phyloP scores from a whole-genome alignment of 2,329 filamentous ascomycete species.

The Botryotinia calthae region DNA sequence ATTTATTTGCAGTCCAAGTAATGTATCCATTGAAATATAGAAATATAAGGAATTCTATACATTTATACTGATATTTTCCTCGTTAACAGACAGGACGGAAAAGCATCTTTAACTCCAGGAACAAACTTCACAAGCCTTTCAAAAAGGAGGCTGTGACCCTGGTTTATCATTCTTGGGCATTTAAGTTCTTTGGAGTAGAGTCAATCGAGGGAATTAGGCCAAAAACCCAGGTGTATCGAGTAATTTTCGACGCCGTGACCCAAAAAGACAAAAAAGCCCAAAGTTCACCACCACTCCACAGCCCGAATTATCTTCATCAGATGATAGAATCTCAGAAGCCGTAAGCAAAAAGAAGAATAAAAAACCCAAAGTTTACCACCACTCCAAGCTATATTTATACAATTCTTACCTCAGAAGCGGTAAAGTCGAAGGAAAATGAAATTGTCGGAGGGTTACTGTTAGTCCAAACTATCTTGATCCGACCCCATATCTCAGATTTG shows the following conservation, averaged over 20 bases:
- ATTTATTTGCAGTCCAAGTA: background rate
- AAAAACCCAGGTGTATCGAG: background rate
- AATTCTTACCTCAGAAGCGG: background rate
- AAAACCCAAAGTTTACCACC: no score
- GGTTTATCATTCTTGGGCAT: background rate
- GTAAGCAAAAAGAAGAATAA: background rate
- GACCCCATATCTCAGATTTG: background rate
- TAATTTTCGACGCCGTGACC: background rate
- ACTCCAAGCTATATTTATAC: no score
- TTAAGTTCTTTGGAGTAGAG: background rate
- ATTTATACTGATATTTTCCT: background rate
- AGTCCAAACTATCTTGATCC: background rate
- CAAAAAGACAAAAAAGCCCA: background rate
- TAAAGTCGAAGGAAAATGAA: background rate
- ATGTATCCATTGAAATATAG: background rate
- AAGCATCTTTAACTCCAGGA: background rate
- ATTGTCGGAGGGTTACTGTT: background rate
- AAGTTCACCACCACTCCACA: rapidly evolving
- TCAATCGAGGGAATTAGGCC: background rate
- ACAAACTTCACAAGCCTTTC: background rate
- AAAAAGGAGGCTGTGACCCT: background rate
- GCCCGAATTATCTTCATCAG: background rate
- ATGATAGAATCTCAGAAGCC: background rate
- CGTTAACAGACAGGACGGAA: background rate
- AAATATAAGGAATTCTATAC: background rate